A percentile compares a stretch with the other conserved stretches of the same genome.
phyloP scores from a whole-genome alignment of 2,329 filamentous ascomycete species.

The Talaromyces albobiverticillius region DNA sequence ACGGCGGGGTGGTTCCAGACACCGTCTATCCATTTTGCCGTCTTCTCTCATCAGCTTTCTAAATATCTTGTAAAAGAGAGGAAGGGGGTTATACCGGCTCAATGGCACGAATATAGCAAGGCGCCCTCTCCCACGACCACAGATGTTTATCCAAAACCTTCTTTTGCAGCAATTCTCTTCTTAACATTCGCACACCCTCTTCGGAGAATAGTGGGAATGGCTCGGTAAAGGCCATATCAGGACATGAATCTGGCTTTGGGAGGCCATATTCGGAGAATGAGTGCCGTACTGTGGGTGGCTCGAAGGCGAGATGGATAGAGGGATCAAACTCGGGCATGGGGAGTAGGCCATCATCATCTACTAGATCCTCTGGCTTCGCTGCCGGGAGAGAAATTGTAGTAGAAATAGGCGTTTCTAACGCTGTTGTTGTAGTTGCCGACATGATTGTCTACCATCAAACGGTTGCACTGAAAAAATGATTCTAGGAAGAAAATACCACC shows the following conservation, averaged over 20 bases:
- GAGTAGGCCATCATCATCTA: neutral
- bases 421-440: neutral
- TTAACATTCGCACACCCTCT: neutral
- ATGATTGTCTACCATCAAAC: neutral
- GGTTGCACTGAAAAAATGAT: too few species aligned
- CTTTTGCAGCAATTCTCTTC: neutral
- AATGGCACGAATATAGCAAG: conserved; percentile 8
- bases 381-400: neutral
- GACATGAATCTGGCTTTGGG: neutral
- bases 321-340: conserved; percentile 5
- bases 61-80: too few species aligned
- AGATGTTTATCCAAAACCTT: conserved; percentile 2
- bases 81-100: neutral
- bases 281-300: neutral
- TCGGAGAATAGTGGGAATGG: conserved; percentile 1
- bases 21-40: neutral
- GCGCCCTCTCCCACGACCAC: conserved; percentile 3
- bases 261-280: neutral
- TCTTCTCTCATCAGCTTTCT: neutral
- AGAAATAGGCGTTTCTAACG: neutral
- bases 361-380: neutral
- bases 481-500: too few species aligned
- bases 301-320: neutral
- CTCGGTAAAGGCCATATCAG: neutral
- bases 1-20: conserved; percentile 4